phyloP scores from a whole-genome alignment of 2,329 filamentous ascomycete species.

The Phialophora tarda region DNA sequence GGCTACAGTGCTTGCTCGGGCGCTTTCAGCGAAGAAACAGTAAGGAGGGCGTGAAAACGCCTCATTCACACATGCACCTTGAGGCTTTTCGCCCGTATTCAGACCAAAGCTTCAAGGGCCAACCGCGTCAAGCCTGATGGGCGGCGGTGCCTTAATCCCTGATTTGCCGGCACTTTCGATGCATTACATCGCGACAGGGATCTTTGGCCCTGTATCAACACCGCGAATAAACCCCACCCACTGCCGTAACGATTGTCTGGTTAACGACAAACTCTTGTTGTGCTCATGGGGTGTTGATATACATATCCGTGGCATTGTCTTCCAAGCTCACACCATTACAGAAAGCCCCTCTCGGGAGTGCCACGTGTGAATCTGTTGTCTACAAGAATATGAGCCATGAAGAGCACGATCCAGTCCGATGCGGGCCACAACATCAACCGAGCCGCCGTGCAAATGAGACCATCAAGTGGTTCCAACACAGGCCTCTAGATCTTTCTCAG shows the following conservation, averaged over 20 bases:
- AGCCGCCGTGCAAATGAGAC: not conserved
- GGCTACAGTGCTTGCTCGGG: not conserved
- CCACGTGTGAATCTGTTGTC: not conserved
- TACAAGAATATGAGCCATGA: not conserved
- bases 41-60: not conserved
- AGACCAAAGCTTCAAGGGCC: not conserved
- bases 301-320: not conserved
- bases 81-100: not conserved
- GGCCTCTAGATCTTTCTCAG: not conserved
- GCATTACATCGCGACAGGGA: not conserved
- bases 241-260: not conserved
- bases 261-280: not conserved
- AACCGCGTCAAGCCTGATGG: not conserved
- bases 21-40: not conserved
- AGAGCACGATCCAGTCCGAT: not conserved
- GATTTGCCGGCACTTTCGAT: not conserved
- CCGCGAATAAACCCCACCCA: not conserved
- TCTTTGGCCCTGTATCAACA: not conserved
- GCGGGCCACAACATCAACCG: not conserved
- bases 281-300: not conserved
- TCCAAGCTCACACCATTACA: not conserved
- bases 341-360: not conserved
- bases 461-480: not conserved
- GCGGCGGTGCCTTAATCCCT: not conserved
- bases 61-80: not conserved